Evolutionary conservation across 306 rosid species (phyloP).

Genomic region (Sicyos baderoa): DNA sequence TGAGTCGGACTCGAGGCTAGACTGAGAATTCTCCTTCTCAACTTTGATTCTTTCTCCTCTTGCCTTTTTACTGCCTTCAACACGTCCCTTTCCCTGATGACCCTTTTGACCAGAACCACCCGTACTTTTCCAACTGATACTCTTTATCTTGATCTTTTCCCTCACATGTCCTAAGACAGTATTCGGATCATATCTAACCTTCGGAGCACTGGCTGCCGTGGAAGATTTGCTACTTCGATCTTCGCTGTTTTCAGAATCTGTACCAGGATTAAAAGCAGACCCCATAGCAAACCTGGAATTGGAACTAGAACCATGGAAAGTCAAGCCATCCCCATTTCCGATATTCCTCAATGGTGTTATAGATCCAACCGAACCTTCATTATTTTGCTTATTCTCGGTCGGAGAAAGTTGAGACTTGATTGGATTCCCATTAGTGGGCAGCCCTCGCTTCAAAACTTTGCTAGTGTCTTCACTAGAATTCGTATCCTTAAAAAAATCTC

Average conservation of each 20-base stretch:
- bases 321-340: conserved; percentile 34
- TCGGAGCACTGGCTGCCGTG: conserved; percentile 76
- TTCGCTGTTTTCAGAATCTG: conserved; percentile 84
- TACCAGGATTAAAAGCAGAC: conserved; percentile 52
- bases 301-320: conserved; percentile 41
- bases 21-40: conserved; percentile 65
- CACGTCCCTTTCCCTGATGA: conserved; percentile 44
- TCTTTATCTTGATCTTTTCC: conserved; percentile 42
- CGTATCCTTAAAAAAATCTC: conserved; percentile 36
- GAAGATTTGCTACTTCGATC: conserved; percentile 85
- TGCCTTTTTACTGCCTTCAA: conserved; percentile 56
- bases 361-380: conserved; percentile 46
- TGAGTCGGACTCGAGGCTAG: conserved; percentile 91
- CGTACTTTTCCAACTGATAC: conserved; percentile 30
- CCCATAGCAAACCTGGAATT: conserved; percentile 63
- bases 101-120: conserved; percentile 38
- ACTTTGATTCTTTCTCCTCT: conserved; percentile 53
- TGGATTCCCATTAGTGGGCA: conserved; percentile 38
- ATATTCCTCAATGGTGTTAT: conserved; percentile 36
- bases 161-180: conserved; percentile 17
- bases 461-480: conserved; percentile 35
- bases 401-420: conserved; percentile 28
- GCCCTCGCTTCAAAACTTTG: conserved; percentile 59
- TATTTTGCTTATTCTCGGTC: conserved; percentile 38
- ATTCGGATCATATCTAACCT: conserved; percentile 34